Base-by-base conservation (phyloP, 2,329 filamentous ascomycete species). In the Graphium sp. region DNA sequence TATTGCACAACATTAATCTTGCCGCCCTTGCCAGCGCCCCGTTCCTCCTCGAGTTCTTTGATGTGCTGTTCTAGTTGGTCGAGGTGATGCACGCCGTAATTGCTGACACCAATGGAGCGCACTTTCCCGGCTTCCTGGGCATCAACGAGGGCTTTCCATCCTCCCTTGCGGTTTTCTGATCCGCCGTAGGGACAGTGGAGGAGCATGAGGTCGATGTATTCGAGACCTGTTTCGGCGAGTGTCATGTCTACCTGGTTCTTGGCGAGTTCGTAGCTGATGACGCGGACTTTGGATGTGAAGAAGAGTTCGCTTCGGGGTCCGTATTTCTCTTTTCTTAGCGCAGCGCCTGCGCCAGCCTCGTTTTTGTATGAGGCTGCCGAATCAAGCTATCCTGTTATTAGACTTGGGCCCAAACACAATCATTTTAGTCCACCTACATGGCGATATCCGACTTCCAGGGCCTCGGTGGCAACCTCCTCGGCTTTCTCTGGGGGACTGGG, bases 1-100 rank as follows among this genome's bases (percentile, higher is more conserved):
- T 78, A 83, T 52, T 93, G 85, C 22, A 82, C 84, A 21, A 93
- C 78, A 35, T 74, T 78, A 42, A 93, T 65, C 22, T 80, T 57
- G 15, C 81, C 81, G 24, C 69, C 73, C 38, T 70, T 74, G 8
- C 73, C 74, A 14, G 22, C 13, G 25, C 71, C 62, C 24, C 66
- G 62, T 47, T 70, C 67, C 12, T 47, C 44, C 41, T 79, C 74
- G 1, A 74, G 62, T 46, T 74, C 66, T 30, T 52, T 55, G 33
- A 71, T 73, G 47, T 72, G 61, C 32, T 42, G 44, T 46, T 71
- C 62, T 18, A 75, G 52, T 46, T 75, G 68, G 26, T 69, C 55
- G 4, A 76, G 53, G 39, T 75, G 71, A 35, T 71, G 60, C 10
- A 74, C 56, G 27, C 70, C 70, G 41, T 72, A 75, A 52, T 75